Conservation (phyloP, 2,329 filamentous ascomycete species). For the Epichloe coenophiala region DNA sequence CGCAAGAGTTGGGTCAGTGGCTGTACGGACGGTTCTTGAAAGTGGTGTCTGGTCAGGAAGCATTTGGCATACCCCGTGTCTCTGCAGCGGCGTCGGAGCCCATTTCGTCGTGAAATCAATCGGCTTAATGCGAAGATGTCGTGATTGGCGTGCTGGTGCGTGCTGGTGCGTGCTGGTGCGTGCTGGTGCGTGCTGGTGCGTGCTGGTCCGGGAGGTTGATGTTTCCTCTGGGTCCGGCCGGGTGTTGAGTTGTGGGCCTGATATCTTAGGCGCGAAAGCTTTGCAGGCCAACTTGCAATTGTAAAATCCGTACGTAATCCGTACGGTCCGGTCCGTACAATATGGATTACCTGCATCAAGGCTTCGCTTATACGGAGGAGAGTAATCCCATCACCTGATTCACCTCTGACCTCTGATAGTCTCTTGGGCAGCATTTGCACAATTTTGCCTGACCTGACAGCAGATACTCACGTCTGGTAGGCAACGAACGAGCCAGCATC, state of each 20-base stretch:
- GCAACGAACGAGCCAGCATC: not conserved
- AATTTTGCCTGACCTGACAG: not conserved
- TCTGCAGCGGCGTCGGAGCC: constrained; percentile 23
- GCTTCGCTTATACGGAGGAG: not conserved
- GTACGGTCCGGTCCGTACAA: no score
- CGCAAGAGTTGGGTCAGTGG: not conserved
- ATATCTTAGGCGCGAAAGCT: constrained; percentile 10
- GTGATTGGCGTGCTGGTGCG: constrained; percentile 8
- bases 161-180: not conserved
- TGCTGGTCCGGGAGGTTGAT: constrained; percentile 7
- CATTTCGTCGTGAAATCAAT: constrained; percentile 22
- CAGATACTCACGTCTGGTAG: not conserved
- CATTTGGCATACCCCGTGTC: constrained; percentile 25
- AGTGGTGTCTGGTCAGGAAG: no score
- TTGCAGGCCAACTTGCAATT: not conserved
- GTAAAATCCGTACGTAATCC: no score
- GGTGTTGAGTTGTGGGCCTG: constrained; percentile 12
- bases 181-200: not conserved
- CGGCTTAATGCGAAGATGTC: constrained; percentile 15
- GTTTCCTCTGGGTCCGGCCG: constrained; percentile 14
- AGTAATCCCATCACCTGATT: no score
- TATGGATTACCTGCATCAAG: not conserved
- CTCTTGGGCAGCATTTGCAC: no score
- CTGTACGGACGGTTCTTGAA: not conserved
- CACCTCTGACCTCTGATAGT: not conserved